Conservation (phyloP, 306 rosid genomes). For the Cucurbita argyrosperma region DNA sequence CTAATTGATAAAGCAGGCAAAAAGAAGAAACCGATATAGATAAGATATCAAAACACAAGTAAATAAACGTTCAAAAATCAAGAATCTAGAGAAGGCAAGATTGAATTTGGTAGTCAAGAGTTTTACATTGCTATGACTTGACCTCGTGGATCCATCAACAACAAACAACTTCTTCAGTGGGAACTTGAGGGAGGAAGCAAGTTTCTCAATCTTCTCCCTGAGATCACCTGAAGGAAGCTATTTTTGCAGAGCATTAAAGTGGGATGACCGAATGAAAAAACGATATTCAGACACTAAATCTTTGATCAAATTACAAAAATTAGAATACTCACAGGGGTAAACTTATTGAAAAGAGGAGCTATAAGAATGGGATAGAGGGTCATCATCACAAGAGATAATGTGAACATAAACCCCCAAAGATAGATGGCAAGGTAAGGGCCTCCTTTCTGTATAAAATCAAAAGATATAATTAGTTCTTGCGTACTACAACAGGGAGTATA, state of each 20-base stretch:
- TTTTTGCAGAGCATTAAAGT: slow-evolving; percentile 16
- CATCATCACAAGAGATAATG: slow-evolving; percentile 88
- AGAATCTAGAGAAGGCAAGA: not conserved
- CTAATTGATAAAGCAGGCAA: not conserved
- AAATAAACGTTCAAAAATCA: not conserved
- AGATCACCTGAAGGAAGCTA: slow-evolving; percentile 90
- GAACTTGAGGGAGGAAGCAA: slow-evolving; percentile 79
- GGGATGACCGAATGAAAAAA: not conserved
- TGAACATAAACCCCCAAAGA: slow-evolving; percentile 92
- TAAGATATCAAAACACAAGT: not conserved
- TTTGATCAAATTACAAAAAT: not conserved
- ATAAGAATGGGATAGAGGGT: slow-evolving; percentile 82
- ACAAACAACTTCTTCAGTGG: slow-evolving; percentile 90
- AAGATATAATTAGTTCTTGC: not conserved
- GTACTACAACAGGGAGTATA: not conserved
- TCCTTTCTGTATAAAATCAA: slow-evolving; percentile 65
- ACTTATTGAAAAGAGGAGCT: slow-evolving; percentile 94
- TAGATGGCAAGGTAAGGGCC: slow-evolving; percentile 94
- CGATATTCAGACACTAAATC: slow-evolving; percentile 2
- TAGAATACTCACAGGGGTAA: slow-evolving; percentile 67
- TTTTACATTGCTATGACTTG: slow-evolving; percentile 98
- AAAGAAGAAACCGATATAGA: not conserved
- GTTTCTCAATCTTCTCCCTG: slow-evolving; percentile 82
- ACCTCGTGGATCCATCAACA: slow-evolving; percentile 94
- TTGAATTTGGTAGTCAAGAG: not conserved